Conservation (phyloP, 768 basidiomycete genomes). For the Tulasnella sp. region DNA sequence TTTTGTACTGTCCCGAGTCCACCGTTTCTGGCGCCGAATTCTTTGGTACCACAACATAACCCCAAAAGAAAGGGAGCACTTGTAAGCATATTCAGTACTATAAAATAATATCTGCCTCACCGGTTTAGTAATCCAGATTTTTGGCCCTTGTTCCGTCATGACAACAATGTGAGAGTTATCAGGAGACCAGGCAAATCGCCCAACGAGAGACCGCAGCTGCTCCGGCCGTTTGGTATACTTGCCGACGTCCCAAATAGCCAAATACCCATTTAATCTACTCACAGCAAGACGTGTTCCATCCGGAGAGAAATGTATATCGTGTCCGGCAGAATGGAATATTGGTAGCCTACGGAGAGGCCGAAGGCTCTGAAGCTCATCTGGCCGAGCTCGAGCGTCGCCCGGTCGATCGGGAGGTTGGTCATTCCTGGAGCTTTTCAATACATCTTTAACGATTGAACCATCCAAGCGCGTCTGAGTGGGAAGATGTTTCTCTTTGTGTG, state of each 20-base stretch:
- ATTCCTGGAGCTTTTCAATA: no score
- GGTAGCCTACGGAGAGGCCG: neutral
- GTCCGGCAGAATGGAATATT: constrained; percentile 41
- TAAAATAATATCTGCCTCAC: constrained; percentile 37
- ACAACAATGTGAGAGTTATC: constrained; percentile 65
- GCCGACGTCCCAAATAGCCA: constrained; percentile 5
- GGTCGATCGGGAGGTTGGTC: no score
- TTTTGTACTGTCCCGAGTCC: no score
- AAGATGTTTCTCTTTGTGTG: no score
- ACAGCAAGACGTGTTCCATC: constrained; percentile 70
- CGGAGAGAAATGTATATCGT: constrained; percentile 71
- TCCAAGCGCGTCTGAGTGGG: no score
- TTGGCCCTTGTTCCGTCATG: constrained; percentile 58
- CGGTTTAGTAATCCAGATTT: constrained; percentile 59
- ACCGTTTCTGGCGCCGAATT: no score
- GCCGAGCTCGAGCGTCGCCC: no score
- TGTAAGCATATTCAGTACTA: no score
- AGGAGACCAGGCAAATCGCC: constrained; percentile 67
- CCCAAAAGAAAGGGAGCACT: no score
- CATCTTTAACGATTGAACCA: no score
- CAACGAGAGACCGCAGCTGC: constrained; percentile 39
- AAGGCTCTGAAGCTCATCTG: neutral
- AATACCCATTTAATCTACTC: constrained; percentile 46
- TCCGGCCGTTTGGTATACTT: constrained; percentile 45
- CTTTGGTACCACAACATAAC: no score